phyloP scores from a whole-genome alignment of 2,329 filamentous ascomycete genomes.

The Pestalotiopsis sp. region DNA sequence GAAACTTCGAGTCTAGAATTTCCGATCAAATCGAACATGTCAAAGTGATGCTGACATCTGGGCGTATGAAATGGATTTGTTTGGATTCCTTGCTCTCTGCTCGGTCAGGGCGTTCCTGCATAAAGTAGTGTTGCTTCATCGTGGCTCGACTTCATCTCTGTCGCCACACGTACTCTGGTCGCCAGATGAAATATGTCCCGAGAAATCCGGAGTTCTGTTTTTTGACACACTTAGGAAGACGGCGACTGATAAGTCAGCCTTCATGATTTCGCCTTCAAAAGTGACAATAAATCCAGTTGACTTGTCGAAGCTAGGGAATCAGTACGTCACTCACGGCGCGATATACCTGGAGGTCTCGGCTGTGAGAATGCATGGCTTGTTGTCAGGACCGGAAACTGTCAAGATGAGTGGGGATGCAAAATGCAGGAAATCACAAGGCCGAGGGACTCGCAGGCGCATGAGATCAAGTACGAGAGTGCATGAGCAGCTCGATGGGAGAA shows the following conservation, averaged over 20 bases:
- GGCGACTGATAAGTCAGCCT: background rate
- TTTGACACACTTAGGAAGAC: background rate
- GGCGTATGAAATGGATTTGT: no score
- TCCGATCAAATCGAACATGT: no score
- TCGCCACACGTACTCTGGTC: no score
- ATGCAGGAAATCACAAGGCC: background rate
- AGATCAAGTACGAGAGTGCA: background rate
- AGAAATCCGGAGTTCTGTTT: no score
- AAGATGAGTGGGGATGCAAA: background rate
- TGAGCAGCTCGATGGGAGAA: background rate
- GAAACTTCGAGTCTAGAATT: no score
- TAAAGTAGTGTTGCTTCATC: no score
- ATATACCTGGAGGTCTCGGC: background rate
- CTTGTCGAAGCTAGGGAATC: background rate
- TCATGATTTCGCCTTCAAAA: background rate
- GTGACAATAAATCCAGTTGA: background rate
- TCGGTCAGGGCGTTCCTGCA: no score
- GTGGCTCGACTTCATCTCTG: no score
- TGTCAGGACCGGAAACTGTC: background rate
- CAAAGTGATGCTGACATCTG: no score
- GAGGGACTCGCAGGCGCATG: background rate
- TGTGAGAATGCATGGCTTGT: background rate
- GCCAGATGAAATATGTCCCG: no score
- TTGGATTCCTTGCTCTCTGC: no score
- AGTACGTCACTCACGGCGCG: no score